A percentile compares a stretch with the other conserved stretches of the same genome.
phyloP scores from a whole-genome alignment of 257 asterid genomes.

The Solanum ossicruentum region DNA sequence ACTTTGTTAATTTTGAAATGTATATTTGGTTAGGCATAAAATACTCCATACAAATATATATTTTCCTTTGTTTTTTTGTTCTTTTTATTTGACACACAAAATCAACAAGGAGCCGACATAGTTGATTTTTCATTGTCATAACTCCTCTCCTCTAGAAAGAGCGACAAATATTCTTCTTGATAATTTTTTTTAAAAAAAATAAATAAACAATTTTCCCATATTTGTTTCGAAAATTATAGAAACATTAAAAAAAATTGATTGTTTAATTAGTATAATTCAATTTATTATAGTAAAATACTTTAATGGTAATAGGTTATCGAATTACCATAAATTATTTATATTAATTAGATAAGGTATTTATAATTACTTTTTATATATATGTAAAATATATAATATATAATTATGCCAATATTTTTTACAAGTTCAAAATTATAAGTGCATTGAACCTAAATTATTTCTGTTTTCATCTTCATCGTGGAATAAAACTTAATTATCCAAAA shows the following conservation, averaged over 20 bases:
- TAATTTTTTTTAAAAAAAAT: too few species aligned
- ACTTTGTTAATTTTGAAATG: too few species aligned
- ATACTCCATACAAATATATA: too few species aligned
- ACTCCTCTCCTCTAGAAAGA: neutral
- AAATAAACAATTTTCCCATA: too few species aligned
- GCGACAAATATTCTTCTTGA: too few species aligned
- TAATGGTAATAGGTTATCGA: neutral
- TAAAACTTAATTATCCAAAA: neutral
- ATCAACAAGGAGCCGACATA: neutral
- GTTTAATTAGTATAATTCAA: neutral
- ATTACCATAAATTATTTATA: neutral
- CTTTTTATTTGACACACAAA: too few species aligned
- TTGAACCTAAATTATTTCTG: neutral
- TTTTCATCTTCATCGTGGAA: neutral
- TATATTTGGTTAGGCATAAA: too few species aligned
- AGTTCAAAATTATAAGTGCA: neutral
- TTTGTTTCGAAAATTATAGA: too few species aligned
- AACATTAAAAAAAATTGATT: too few species aligned
- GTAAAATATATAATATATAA: neutral
- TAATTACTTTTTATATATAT: neutral
- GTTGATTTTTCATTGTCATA: neutral
- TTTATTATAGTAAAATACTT: neutral
- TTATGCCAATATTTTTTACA: neutral
- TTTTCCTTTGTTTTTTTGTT: too few species aligned
- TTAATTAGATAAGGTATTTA: neutral